Conservation (phyloP, 352 stramenopile genomes). For the Phytophthora rubi region DNA sequence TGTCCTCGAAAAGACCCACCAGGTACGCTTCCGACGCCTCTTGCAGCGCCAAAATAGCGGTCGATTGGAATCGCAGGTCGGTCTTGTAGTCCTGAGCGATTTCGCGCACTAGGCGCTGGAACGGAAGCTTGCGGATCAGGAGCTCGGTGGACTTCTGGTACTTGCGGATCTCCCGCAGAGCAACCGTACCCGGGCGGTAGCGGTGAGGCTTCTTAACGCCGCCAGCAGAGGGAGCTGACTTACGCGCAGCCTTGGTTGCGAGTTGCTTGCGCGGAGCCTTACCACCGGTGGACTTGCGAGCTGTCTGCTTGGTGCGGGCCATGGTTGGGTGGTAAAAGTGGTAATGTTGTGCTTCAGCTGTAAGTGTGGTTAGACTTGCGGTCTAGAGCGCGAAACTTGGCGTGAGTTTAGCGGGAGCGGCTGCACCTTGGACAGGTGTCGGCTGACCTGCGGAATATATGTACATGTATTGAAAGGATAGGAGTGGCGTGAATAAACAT, state of each 20-base stretch:
- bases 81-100: conserved; percentile 96
- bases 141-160: conserved; percentile 96
- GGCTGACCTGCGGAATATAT: background rate
- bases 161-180: conserved; percentile 93
- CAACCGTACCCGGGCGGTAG: conserved; percentile 72
- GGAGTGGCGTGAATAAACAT: background rate
- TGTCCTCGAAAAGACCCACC: conserved; percentile 94
- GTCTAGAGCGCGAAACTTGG: background rate
- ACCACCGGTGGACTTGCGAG: conserved; percentile 91
- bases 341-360: background rate
- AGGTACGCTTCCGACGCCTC: conserved; percentile 92
- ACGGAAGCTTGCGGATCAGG: conserved; percentile 94
- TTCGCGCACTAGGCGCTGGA: conserved; percentile 93
- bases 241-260: conserved; percentile 89
- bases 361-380: background rate
- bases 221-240: conserved; percentile 85
- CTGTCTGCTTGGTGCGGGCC: conserved; percentile 95
- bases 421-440: background rate
- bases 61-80: conserved; percentile 94
- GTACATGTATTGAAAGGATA: background rate
- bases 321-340: conserved; percentile 38
- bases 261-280: conserved; percentile 94
- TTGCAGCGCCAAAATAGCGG: conserved; percentile 89
- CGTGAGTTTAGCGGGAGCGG: no score
- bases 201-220: conserved; percentile 86